Conservation (phyloP, 139 green algal species). For the Chlorella sp. region DNA sequence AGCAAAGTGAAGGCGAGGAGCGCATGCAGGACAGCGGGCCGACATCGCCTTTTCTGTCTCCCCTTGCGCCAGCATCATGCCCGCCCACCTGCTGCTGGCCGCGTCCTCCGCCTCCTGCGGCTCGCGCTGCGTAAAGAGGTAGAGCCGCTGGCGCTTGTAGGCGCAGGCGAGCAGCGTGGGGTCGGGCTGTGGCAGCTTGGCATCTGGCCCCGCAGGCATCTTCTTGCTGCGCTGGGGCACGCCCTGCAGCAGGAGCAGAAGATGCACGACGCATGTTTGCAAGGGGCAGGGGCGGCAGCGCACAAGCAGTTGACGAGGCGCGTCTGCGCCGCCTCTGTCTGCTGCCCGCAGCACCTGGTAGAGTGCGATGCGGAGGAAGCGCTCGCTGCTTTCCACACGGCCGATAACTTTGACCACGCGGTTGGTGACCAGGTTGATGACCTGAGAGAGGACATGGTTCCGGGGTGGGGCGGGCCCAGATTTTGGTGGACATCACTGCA, state of each 20-base stretch:
- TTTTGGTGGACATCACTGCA: no score
- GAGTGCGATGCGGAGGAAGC: conserved; percentile 90
- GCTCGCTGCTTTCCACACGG: conserved; percentile 95
- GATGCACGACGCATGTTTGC: neutral
- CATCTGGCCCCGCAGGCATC: conserved; percentile 20
- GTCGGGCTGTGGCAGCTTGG: conserved; percentile 57
- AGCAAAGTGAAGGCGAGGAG: no score
- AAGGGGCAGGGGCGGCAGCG: neutral
- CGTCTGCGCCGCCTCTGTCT: no score
- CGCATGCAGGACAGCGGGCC: no score
- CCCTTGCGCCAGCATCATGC: neutral
- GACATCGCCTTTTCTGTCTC: no score
- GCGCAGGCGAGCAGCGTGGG: conserved; percentile 85
- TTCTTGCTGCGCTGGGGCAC: conserved; percentile 17
- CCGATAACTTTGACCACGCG: conserved; percentile 76
- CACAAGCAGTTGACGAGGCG: no score
- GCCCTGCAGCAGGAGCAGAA: conserved; percentile 1
- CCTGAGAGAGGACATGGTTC: conserved; percentile 43
- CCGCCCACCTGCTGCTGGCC: conserved; percentile 10
- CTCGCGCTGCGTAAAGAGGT: conserved; percentile 88
- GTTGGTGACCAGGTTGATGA: conserved; percentile 92
- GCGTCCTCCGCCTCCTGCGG: conserved; percentile 82
- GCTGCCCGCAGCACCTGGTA: conserved; percentile 86
- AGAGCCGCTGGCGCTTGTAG: conserved; percentile 89
- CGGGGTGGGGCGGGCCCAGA: no score